Evolutionary conservation across 257 asterid genomes (phyloP).

Genomic region (Salvia hispanica): DNA sequence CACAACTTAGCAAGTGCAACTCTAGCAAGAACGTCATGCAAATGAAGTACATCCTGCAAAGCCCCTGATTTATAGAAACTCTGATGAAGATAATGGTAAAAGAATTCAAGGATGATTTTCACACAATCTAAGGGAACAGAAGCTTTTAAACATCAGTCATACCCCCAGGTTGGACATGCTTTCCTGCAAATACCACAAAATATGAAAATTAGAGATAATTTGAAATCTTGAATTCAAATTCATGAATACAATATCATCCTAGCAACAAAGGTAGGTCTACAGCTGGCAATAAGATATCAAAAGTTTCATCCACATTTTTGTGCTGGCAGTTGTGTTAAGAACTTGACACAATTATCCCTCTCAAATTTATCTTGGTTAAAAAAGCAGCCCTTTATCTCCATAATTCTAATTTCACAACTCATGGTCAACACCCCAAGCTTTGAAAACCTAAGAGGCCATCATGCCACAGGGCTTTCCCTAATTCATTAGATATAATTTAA

Average conservation of each 20-base stretch:
- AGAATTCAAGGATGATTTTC: slow-evolving; percentile 36
- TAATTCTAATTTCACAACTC: neutral
- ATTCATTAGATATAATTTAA: too few species aligned
- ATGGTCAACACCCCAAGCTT: too few species aligned
- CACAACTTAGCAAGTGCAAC: slow-evolving; percentile 96
- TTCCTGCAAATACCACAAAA: slow-evolving; percentile 68
- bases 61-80: slow-evolving; percentile 74
- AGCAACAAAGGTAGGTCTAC: slow-evolving; percentile 11
- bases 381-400: neutral
- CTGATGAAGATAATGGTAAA: slow-evolving; percentile 31
- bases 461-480: too few species aligned
- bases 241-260: slow-evolving; percentile 3
- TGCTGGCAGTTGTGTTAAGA: slow-evolving; percentile 6
- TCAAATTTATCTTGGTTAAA: slow-evolving; percentile 13
- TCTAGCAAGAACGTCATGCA: slow-evolving; percentile 99
- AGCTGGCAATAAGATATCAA: slow-evolving; percentile 24
- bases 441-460: too few species aligned
- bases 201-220: slow-evolving; percentile 31
- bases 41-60: slow-evolving; percentile 91
- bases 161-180: slow-evolving; percentile 91
- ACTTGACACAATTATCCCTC: neutral
- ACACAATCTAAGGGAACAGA: slow-evolving; percentile 13
- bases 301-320: slow-evolving; percentile 7
- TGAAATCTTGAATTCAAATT: neutral
- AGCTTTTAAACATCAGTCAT: slow-evolving; percentile 39